Evolutionary conservation across 148 eudicot genomes (phyloP), one percentile per base, ranked within the genome.

Genomic region (Diospyros kaki): DNA sequence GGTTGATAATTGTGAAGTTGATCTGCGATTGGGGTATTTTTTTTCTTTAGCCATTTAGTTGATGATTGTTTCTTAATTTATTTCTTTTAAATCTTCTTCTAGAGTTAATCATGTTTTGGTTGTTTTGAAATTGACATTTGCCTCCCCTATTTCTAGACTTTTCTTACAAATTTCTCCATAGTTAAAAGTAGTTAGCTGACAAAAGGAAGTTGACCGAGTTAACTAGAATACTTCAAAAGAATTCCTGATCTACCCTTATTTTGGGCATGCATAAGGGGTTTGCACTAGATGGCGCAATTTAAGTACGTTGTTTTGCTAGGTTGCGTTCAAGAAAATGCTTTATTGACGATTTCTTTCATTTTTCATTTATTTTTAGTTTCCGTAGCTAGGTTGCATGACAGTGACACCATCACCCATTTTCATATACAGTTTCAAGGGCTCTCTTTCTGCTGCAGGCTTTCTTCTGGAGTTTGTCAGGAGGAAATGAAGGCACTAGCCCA

Each of bases 11-110:
- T 75, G 80, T 51, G 86, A 72, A 9, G 17, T 55, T 39, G 91
- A 85, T 62, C 82, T 91, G 68, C 86, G 83, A 60, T 81, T 90
- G 56, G 91, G 88, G 94, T 90, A 84, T 18, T 40, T 28, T 46
- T 66, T 64, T 76, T 41, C 28, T 28, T 28, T 28, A 28, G 28
- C 28, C 28, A 28, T 28, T 0, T 28, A 28, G 28, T 28, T 38
- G 14, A 5, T 41, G 38, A 53, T 41, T 70, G 1, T 3, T 15
- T 42, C 40, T 69, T 69, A 39, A 39, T 38, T 41, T 6, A 7
- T 10, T 48, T 38, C 4, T 52, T 69, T 52, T 48, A 14, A 11
- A 5, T 18, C 71, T 48, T 52, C 15, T 69, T 43, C 43, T 15
- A 69, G 60, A 69, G 42, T 69, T 69, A 1, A 28, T 38, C 8